These are phyloP conservation scores for Ustanciosporium gigantosporum DNA, from an alignment of 1,284 basidiomycete genomes.

Conservation along the genomic window DNA sequence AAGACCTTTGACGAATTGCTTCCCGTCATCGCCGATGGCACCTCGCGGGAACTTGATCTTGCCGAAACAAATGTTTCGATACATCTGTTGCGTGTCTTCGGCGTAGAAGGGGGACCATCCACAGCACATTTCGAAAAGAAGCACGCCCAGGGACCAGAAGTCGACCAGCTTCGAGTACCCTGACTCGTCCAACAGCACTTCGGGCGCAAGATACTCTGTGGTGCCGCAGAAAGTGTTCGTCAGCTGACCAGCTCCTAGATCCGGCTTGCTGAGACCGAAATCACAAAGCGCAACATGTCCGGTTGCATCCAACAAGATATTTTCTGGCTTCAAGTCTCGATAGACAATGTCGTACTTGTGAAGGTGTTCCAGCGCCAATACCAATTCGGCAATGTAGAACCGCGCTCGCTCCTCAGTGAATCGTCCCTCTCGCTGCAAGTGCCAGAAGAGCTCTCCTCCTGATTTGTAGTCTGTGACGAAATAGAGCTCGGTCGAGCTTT, in stretches of 20 bases:
- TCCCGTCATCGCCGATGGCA: slow-evolving; percentile 95
- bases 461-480: slow-evolving; percentile 99
- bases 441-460: slow-evolving; percentile 95
- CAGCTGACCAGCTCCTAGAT: slow-evolving; percentile 87
- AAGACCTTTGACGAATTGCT: slow-evolving; percentile 98
- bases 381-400: slow-evolving; percentile 94
- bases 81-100: slow-evolving; percentile 99
- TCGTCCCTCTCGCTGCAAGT: slow-evolving; percentile 92
- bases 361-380: slow-evolving; percentile 91
- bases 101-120: slow-evolving; percentile 99
- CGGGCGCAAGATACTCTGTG: slow-evolving; percentile 84
- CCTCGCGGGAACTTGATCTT: slow-evolving; percentile 98
- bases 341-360: slow-evolving; percentile 99
- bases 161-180: slow-evolving; percentile 99
- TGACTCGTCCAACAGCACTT: slow-evolving; percentile 97
- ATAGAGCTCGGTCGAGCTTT: slow-evolving; percentile 92
- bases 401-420: slow-evolving; percentile 91
- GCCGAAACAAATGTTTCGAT: slow-evolving; percentile 94
- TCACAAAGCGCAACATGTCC: slow-evolving; percentile 98
- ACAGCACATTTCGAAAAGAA: slow-evolving; percentile 81
- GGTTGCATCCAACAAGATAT: slow-evolving; percentile 93
- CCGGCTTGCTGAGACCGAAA: slow-evolving; percentile 95
- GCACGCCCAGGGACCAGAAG: slow-evolving; percentile 87
- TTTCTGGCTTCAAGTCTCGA: slow-evolving; percentile 95
- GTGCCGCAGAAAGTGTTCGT: slow-evolving; percentile 98